Evolutionary conservation across 2,329 filamentous ascomycete species (phyloP), one percentile per base, ranked within the genome.

Genomic region (Venturia asperata): DNA sequence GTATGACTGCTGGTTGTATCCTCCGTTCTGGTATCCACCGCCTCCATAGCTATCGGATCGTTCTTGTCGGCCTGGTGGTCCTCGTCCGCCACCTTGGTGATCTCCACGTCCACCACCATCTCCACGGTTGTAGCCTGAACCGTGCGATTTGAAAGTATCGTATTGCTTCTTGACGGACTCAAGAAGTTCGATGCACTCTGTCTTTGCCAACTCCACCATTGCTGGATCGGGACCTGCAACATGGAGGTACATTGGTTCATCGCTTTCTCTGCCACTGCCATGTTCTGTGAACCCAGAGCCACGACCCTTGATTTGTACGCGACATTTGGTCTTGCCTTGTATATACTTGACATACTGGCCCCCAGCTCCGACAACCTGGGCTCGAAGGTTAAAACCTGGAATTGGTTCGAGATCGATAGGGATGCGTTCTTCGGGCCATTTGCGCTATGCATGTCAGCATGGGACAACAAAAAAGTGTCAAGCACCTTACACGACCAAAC

Each of bases 271-370:
- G 68, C 90, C 90, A n/a, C 92, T 95, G 41, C 88, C 86, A 60
- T 88, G 86, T 75, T 99, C 94, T 72, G 96, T 87, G 74, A 96
- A 99, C 17, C 94, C 94, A 64, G 92, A 97, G 47, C 92, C 92
- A 68, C 90, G 91, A 21, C 94, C 94, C 76, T 99, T 99, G 79
- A 99, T 99, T 76, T 99, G 94, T 34, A 99, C 94, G 70, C 93
- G 90, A 75, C 94, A 97, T 68, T 90, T 85, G 17, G 94, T 97
- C 77, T 96, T 92, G 74, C 92, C 87, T 77, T 97, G 94, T 69
- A 99, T 97, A 74, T 97, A 93, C 78, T 99, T 99, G 67, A 99
- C 94, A 74, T 97, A 97, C 55, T 91, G 89, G 67, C 94, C 94
- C 41, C 92, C 92, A 70, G 93, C 90, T 62, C 94, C 94, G 64